Evolutionary conservation across 306 rosid species (phyloP), one percentile per base, ranked within the genome.

Genomic region (Cercis canadensis): DNA sequence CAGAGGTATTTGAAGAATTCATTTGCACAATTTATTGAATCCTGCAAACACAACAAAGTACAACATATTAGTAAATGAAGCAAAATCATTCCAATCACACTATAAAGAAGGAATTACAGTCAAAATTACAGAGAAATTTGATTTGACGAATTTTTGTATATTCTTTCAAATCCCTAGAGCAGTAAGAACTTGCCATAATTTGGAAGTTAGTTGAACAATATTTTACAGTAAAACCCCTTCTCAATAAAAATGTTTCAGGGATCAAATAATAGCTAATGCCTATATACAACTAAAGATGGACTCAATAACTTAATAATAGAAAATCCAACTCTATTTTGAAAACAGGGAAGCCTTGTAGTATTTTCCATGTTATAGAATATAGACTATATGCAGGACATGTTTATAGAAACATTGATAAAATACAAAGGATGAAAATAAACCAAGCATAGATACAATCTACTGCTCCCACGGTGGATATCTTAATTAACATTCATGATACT

Each of bases 1-100:
- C 92, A 85, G 51, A 95, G 92, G 75, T 85, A 77, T 82, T 84
- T 91, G 68, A 95, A 74, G 57, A 86, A 77, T 81, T 89, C 99
- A 66, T 62, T 86, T 15, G 99, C 97, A 74, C 97, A 91, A 54
- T 61, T 86, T 65, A 95, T 86, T 70, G 86, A 87, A 73, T 89
- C 89, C 99, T 95, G 79, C 46, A 82, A 64, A 67, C 49, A 67
- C 69, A 58, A 76, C 41, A 72, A 49, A 56, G 51, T 16, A 65
- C 29, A 24, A 24, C 3, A 24, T 3, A 24, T 24, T 3, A 24
- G 29, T 24, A 24, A 24, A 24, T 24, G 29, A 24, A 24, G 29
- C 29, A 24, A 24, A 24, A 24, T 24, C 68, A 59, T 32, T 19
- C 47, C 51, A 64, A 49, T 62, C 24, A 66, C 18, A 21, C 21